A percentile compares a stretch with the other conserved stretches of the same genome.
Conservation (phyloP, 441 rosid genomes). For the Lepidium campestre region DNA sequence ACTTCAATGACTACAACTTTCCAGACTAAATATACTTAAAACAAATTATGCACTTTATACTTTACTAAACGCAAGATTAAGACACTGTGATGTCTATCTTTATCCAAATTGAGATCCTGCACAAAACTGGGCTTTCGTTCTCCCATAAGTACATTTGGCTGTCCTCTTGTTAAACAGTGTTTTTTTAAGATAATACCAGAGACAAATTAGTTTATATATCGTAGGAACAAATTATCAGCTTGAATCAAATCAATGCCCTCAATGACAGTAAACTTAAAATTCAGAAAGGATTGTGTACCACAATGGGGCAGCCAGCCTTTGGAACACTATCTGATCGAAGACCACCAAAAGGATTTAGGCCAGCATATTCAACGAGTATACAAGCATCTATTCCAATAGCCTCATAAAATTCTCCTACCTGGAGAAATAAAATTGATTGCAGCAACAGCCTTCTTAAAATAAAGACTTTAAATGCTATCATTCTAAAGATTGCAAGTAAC, state of each 20-base stretch:
- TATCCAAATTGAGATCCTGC: neutral
- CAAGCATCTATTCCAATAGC: slow-evolving; percentile 98
- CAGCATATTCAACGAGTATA: slow-evolving; percentile 94
- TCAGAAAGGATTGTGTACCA: slow-evolving; percentile 43
- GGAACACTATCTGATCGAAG: slow-evolving; percentile 84
- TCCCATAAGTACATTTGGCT: neutral
- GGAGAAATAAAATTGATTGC: slow-evolving; percentile 2
- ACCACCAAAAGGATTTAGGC: slow-evolving; percentile 97
- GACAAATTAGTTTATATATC: neutral
- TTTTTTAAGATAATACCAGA: neutral
- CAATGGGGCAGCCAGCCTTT: slow-evolving; percentile 95
- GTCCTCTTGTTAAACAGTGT: neutral
- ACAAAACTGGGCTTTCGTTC: neutral
- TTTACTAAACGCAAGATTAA: neutral
- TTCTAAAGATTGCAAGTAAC: neutral
- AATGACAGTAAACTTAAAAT: neutral
- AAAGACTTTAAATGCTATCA: neutral
- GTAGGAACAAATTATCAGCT: neutral
- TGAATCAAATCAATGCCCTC: neutral
- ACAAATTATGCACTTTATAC: neutral
- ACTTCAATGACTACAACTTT: neutral
- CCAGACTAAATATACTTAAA: neutral
- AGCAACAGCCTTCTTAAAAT: neutral
- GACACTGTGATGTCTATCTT: neutral
- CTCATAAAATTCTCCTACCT: slow-evolving; percentile 99